Evolutionary conservation across 306 rosid species (phyloP), one percentile per base, ranked within the genome.

Genomic region (Lathyrus tuberosus): DNA sequence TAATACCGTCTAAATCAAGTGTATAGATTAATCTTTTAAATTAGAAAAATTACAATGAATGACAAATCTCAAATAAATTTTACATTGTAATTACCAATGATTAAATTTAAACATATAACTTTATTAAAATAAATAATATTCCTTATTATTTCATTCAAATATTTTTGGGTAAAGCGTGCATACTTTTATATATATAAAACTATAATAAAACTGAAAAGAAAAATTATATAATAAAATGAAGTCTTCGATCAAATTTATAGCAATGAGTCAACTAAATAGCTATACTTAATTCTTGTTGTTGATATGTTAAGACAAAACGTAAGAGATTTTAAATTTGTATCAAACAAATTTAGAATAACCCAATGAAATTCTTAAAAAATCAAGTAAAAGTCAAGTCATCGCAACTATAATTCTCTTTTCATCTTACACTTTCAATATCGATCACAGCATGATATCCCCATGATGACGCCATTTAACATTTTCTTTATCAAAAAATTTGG

Each of bases 361-460:
- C 14, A 53, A n/a, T 47, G 6, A 11, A 13, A 33, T 38, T 49
- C 41, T 66, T 66, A 22, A 44, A 31, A 47, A 70, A 68, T 48
- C 80, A 16, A 56, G 54, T 33, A 22, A 31, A 68, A 49, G 75
- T 71, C 75, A 75, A 62, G 74, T 64, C 72, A 65, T 38, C 53
- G 58, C 42, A 74, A 40, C 7, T 53, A 74, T 17, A 24, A 28
- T 42, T 54, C 24, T 41, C 3, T 9, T 5, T 14, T 35, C 2
- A 13, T 30, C 10, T 22, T 20, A 12, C 58, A 41, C 15, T 61
- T 15, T 8, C 6, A 6, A 38, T 1, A 12, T 14, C 2, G 33
- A 41, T 28, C 11, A 11, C 46, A 33, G 0, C 9, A 26, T 35
- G 41, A 35, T 35, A 35, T 54, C 54, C 43, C 43, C 11, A 17